Conservation (phyloP, 1,284 basidiomycete species). For the Pyrrhoderma lamaoense region DNA sequence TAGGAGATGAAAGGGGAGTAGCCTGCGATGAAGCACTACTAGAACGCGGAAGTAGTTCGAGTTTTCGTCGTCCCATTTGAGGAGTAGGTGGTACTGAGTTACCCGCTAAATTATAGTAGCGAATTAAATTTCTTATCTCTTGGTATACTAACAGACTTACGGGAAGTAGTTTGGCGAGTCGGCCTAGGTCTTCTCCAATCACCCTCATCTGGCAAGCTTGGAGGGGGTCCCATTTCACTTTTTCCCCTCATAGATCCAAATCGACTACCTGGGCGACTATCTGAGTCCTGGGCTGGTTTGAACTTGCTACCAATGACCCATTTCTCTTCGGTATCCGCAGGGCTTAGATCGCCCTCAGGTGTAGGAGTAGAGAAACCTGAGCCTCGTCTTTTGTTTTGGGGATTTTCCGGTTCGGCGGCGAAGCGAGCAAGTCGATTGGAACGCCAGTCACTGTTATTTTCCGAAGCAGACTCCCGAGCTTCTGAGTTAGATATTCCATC, state of each 20-base stretch:
- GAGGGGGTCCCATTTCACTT: constrained; percentile 45
- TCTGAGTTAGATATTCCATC: constrained; percentile 41
- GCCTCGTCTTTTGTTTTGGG: constrained; percentile 42
- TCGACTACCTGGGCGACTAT: constrained; percentile 36
- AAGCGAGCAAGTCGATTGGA: constrained; percentile 44
- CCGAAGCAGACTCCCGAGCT: constrained; percentile 45
- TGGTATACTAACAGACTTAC: constrained; percentile 33
- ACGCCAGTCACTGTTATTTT: constrained; percentile 63
- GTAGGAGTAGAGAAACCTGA: constrained; percentile 45
- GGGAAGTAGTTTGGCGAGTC: constrained; percentile 49
- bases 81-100: constrained; percentile 75
- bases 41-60: constrained; percentile 77
- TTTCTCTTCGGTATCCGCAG: constrained; percentile 69
- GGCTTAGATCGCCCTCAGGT: constrained; percentile 41
- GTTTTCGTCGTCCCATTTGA: constrained; percentile 66
- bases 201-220: constrained; percentile 38
- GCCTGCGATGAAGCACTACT: constrained; percentile 52
- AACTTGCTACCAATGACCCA: constrained; percentile 72
- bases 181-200: constrained; percentile 53
- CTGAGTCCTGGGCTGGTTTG: constrained; percentile 40
- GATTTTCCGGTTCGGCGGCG: constrained; percentile 38
- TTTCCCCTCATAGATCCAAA: constrained; percentile 45
- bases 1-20: constrained; percentile 70
- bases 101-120: constrained; percentile 39
- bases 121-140: constrained; percentile 11